phyloP scores from a whole-genome alignment of 2,329 filamentous ascomycete genomes.

The Hypoxylon rubiginosum region DNA sequence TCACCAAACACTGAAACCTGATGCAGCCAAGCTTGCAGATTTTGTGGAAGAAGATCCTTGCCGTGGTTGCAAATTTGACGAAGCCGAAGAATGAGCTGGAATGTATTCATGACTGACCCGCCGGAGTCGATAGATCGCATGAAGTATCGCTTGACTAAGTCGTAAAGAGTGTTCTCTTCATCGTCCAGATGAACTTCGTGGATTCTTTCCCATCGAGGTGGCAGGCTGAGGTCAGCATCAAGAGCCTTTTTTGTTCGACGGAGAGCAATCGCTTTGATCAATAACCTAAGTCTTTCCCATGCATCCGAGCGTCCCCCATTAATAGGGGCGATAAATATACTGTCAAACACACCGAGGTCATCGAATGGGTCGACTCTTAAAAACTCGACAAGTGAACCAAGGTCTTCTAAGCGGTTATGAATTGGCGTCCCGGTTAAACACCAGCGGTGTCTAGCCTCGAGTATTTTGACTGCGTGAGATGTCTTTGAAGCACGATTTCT shows the following conservation, averaged over 20 bases:
- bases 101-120: slow-evolving; percentile 22
- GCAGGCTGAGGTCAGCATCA: slow-evolving; percentile 12
- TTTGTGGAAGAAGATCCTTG: slow-evolving; percentile 19
- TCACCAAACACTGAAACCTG: neutral
- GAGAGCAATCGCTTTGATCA: slow-evolving; percentile 23
- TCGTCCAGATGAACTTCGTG: slow-evolving; percentile 17
- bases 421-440: slow-evolving; percentile 33
- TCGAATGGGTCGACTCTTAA: slow-evolving; percentile 24
- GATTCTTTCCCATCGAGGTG: slow-evolving; percentile 9
- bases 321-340: slow-evolving; percentile 19
- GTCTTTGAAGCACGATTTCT: slow-evolving; percentile 25
- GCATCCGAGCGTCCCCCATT: neutral
- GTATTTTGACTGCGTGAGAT: slow-evolving; percentile 20
- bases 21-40: slow-evolving; percentile 14
- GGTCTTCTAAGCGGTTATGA: slow-evolving; percentile 29
- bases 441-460: slow-evolving; percentile 26
- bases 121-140: slow-evolving; percentile 12
- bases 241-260: slow-evolving; percentile 27
- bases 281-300: slow-evolving; percentile 24
- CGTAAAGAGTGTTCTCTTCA: slow-evolving; percentile 22
- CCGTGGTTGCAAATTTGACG: slow-evolving; percentile 35
- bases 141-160: slow-evolving; percentile 19
- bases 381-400: slow-evolving; percentile 30
- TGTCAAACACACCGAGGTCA: slow-evolving; percentile 13
- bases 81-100: slow-evolving; percentile 31